Conservation (phyloP, 2,329 filamentous ascomycete genomes). For the Stenocarpella maydis region DNA sequence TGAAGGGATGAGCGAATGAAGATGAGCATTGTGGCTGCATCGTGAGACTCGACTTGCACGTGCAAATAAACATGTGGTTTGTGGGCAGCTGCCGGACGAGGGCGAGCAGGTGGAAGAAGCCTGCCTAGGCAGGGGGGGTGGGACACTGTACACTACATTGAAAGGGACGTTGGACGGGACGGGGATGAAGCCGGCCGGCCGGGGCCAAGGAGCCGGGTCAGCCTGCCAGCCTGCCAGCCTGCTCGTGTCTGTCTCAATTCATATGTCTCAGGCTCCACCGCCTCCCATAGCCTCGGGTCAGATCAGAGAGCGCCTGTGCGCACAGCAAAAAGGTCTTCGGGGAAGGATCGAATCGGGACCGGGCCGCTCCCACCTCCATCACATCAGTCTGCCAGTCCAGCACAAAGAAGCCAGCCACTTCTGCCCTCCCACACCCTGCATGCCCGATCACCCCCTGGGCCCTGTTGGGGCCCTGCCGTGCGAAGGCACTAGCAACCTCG, state of each 20-base stretch:
- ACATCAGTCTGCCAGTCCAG: too few relatives aligned
- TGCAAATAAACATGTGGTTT: constrained; percentile 1
- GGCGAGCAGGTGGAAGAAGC: background rate
- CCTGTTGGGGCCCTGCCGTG: constrained; percentile 8
- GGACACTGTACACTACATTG: too few relatives aligned
- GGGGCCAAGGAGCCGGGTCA: constrained; percentile 21
- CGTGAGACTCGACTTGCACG: constrained; percentile 7
- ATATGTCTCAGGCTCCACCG: constrained; percentile 21
- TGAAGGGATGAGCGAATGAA: background rate
- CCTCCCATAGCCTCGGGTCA: constrained; percentile 24
- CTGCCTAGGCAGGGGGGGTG: too few relatives aligned
- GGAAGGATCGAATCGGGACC: constrained; percentile 21
- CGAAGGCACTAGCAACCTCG: constrained; percentile 13
- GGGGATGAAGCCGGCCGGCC: background rate
- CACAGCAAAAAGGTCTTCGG: background rate
- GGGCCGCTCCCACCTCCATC: constrained; percentile 22
- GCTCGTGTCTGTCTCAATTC: too few relatives aligned
- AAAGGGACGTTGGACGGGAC: background rate
- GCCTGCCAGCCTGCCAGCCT: too few relatives aligned
- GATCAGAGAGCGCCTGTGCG: constrained; percentile 12
- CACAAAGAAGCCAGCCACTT: constrained; percentile 3
- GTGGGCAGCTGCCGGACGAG: constrained; percentile 6
- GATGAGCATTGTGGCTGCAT: constrained; percentile 17
- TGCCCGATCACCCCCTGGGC: background rate
- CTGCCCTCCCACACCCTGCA: background rate